Evolutionary conservation across 31 red algal species (phyloP).

Genomic region (Porphyra umbilicalis): DNA sequence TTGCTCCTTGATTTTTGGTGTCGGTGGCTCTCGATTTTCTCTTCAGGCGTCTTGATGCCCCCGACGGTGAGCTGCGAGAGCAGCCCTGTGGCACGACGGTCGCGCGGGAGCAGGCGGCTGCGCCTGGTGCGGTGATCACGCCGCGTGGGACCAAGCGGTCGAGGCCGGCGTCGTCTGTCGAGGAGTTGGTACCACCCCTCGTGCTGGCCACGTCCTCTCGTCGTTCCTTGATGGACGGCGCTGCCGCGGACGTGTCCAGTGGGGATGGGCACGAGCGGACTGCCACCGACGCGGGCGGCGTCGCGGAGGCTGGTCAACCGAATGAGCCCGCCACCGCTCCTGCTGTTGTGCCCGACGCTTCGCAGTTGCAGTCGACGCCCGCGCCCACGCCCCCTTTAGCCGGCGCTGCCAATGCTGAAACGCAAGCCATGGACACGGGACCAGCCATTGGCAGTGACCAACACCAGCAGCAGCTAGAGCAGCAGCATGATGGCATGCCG

Average conservation of each 20-base stretch:
- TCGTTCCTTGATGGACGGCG: background rate
- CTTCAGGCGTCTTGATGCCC: background rate
- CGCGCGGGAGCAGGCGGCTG: background rate
- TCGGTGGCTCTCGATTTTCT: background rate
- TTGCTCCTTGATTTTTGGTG: background rate
- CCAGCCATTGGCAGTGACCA: too few species aligned
- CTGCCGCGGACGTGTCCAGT: background rate
- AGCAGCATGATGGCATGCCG: too few species aligned
- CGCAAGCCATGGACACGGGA: too few species aligned
- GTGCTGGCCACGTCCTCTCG: background rate
- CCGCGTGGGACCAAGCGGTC: background rate
- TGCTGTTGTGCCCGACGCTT: too few species aligned
- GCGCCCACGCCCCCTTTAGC: too few species aligned
- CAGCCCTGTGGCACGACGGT: background rate
- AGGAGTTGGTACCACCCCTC: background rate
- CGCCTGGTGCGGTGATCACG: background rate
- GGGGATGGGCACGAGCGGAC: background rate
- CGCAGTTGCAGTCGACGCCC: too few species aligned
- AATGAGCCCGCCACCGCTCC: too few species aligned
- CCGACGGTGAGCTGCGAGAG: slow-evolving; percentile 1
- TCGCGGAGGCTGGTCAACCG: background rate
- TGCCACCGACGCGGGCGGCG: background rate
- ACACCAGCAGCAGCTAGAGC: too few species aligned
- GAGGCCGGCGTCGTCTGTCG: background rate
- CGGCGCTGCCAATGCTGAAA: too few species aligned